Evolutionary conservation across 1,284 basidiomycete species (phyloP), one percentile per base, ranked within the genome.

Genomic region (Volvariella surrecta): DNA sequence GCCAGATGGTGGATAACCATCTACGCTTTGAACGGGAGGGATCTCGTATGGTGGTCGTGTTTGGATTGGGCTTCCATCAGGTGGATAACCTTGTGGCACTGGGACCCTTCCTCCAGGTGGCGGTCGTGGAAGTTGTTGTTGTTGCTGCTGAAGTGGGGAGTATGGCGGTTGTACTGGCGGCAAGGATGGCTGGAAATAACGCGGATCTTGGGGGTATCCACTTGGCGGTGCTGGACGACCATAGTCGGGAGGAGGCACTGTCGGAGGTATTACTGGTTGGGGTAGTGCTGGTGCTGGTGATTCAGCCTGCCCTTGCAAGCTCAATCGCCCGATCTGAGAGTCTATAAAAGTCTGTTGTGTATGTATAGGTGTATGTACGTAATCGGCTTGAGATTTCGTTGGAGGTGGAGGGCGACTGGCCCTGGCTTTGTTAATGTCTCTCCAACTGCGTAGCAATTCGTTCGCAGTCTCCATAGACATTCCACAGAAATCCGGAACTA

Each of bases 401-500:
- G 64, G 54, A 42, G 64, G 66, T 6, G 56, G 54, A 32, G 62
- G 53, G 2, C 68, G 64, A 35, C 61, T 61, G 48, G 62, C 45
- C 48, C 58, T 52, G 39, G 63, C 64, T 56, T 70, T 72, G 45
- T 69, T 68, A 59, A 87, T 85, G 53, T 82, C 90, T 58, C 93
- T 87, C 71, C 92, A 85, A 61, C 95, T 88, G 48, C 85, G 82
- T 44, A 99, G 75, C 19, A 99, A 74, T 57, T 88, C 82, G 62
- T 98, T 98, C 32, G 96, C 96, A 48, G 91, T 96, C 64, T 97
- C 96, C 95, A 99, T 99, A 17, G 92, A 93, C 95, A 99, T 98
- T 41, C 96, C 96, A 58, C 96, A 99, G 65, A 99, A 98, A 66
- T 99, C 95, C 46, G 96, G 96, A 22, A 99, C 95, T 43, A 99